These are phyloP conservation scores for Gonapodya sp. DNA, from an alignment of 192 early-diverging fungal species.

Conservation along the genomic window DNA sequence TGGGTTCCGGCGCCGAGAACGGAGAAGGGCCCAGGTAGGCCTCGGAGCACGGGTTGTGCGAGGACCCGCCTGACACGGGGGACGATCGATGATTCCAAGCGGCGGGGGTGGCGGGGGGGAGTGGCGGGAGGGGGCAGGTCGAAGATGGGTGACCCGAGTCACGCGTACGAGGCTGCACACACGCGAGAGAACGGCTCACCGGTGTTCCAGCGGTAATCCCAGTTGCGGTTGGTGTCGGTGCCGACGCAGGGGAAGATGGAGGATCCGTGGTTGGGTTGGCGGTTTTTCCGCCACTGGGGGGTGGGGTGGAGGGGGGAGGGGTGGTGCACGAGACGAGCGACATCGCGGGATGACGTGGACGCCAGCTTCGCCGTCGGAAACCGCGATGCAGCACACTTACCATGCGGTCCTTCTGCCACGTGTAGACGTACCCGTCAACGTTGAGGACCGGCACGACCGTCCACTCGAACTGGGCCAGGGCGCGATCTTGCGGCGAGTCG, in stretches of 20 bases:
- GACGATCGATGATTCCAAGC: too few species aligned
- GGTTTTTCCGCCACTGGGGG: constrained; percentile 51
- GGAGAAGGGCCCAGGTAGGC: constrained; percentile 39
- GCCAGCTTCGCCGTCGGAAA: neutral
- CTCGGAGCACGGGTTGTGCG: constrained; percentile 47
- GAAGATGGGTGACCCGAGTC: too few species aligned
- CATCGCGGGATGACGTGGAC: too few species aligned
- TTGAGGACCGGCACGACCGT: constrained; percentile 53
- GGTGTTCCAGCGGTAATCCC: constrained; percentile 28
- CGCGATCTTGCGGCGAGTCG: neutral
- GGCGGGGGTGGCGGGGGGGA: too few species aligned
- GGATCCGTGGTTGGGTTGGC: constrained; percentile 32
- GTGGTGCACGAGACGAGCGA: neutral
- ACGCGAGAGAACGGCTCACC: too few species aligned
- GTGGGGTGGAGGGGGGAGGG: neutral
- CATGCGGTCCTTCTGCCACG: constrained; percentile 42
- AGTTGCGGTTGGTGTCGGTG: constrained; percentile 58
- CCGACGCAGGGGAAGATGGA: constrained; percentile 40
- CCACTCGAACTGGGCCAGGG: constrained; percentile 38
- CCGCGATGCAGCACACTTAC: constrained; percentile 9
- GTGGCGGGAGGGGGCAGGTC: too few species aligned
- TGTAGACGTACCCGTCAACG: constrained; percentile 51
- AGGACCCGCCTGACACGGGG: too few species aligned
- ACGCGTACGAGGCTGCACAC: too few species aligned
- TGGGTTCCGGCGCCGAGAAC: constrained; percentile 39